phyloP scores from a whole-genome alignment of 257 asterid genomes.

The Gynochthodes officinalis region DNA sequence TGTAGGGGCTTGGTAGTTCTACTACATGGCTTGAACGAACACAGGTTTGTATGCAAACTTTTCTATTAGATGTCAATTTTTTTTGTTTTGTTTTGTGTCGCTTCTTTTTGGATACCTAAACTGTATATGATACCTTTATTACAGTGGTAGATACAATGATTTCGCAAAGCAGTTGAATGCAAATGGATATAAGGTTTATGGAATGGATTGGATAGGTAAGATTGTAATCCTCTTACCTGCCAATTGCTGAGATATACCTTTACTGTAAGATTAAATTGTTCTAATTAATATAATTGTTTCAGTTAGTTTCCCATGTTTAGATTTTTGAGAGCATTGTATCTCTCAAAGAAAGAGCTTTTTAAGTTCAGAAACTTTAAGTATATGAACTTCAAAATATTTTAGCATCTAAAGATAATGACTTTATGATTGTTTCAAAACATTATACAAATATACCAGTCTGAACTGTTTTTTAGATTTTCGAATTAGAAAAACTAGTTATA shows the following conservation, averaged over 20 bases:
- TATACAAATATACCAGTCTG: not conserved
- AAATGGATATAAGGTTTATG: constrained; percentile 85
- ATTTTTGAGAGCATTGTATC: not conserved
- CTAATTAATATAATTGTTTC: not conserved
- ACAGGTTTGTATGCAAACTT: constrained; percentile 48
- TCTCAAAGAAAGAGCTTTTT: not conserved
- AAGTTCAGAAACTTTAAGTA: not conserved
- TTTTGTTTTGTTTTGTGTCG: not conserved
- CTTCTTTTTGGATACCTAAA: constrained; percentile 3
- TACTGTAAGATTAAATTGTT: not conserved
- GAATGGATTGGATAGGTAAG: constrained; percentile 99
- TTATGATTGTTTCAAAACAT: not conserved
- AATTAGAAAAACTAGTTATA: not conserved
- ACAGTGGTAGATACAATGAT: constrained; percentile 75
- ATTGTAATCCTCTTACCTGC: constrained; percentile 14
- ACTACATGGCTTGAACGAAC: constrained; percentile 85
- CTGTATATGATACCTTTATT: not conserved
- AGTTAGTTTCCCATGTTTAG: not conserved
- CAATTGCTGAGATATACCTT: not conserved
- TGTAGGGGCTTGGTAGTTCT: constrained; percentile 75
- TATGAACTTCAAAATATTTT: not conserved
- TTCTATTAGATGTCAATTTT: not conserved
- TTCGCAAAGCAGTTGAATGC: constrained; percentile 80
- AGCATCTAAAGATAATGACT: not conserved
- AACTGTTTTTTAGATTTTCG: not conserved